Evolutionary conservation across 768 basidiomycete genomes (phyloP).

Genomic region (Pisolithus tinctorius): DNA sequence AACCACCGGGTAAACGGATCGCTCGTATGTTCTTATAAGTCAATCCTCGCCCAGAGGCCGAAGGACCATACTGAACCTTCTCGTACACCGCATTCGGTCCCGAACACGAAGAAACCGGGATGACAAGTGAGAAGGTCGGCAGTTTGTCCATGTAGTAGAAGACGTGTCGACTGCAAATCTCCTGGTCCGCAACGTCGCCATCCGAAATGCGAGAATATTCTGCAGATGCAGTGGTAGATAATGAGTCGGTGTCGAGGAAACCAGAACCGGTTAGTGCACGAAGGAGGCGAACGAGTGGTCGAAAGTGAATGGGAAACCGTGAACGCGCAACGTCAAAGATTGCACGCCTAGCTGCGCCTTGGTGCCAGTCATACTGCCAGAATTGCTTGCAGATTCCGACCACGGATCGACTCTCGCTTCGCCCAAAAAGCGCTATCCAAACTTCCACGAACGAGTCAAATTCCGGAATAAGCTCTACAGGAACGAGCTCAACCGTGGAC

Average conservation of each 20-base stretch:
- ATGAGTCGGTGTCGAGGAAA: slow-evolving; percentile 67
- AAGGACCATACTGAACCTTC: slow-evolving; percentile 49
- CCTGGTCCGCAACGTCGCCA: slow-evolving; percentile 40
- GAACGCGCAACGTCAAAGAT: slow-evolving; percentile 78
- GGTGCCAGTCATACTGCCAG: slow-evolving; percentile 74
- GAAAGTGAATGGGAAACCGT: slow-evolving; percentile 76
- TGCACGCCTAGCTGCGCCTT: slow-evolving; percentile 61
- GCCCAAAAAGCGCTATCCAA: slow-evolving; percentile 75
- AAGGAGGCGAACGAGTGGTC: slow-evolving; percentile 62
- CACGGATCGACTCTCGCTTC: slow-evolving; percentile 56
- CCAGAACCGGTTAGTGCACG: slow-evolving; percentile 73
- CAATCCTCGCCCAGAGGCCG: slow-evolving; percentile 40
- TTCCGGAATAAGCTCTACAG: slow-evolving; percentile 71
- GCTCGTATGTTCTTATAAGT: slow-evolving; percentile 62
- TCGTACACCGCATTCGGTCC: slow-evolving; percentile 73
- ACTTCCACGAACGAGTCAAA: slow-evolving; percentile 66
- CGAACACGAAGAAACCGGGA: slow-evolving; percentile 53
- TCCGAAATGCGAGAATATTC: slow-evolving; percentile 38
- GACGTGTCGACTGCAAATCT: slow-evolving; percentile 60
- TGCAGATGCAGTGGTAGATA: slow-evolving; percentile 40
- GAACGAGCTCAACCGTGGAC: slow-evolving; percentile 64
- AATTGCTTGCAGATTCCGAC: slow-evolving; percentile 71
- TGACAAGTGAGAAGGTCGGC: slow-evolving; percentile 66
- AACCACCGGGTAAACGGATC: slow-evolving; percentile 71
- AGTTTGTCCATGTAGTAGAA: slow-evolving; percentile 72